Percentiles rank a stretch among this genome's conserved stretches.
These are phyloP conservation scores for Backusella macrospora DNA, from an alignment of 192 early-diverging fungal genomes.

Conservation along the genomic window DNA sequence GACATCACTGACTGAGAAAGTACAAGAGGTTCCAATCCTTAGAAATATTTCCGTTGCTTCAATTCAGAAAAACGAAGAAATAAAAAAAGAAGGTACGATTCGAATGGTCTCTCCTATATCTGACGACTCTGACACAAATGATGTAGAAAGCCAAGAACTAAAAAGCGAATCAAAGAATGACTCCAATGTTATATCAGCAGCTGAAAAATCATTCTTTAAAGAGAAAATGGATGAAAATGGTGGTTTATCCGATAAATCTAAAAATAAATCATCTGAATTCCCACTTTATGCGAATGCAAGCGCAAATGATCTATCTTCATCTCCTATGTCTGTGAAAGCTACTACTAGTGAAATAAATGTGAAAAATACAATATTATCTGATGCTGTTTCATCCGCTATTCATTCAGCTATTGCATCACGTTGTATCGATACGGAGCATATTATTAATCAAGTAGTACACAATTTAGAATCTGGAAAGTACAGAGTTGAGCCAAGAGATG, in stretches of 20 bases:
- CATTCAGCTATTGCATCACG: not conserved
- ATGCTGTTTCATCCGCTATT: not conserved
- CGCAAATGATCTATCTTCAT: not conserved
- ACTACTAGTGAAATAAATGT: not conserved
- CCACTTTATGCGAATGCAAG: not conserved
- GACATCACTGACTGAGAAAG: not conserved
- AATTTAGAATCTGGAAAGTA: conserved; percentile 5
- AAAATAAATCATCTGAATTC: conserved; percentile 11
- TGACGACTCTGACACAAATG: not conserved
- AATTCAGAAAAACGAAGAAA: not conserved
- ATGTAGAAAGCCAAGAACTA: not conserved
- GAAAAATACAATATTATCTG: not conserved
- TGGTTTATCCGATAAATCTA: not conserved
- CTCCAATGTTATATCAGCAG: not conserved
- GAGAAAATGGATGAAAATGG: conserved; percentile 1
- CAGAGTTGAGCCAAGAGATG: not conserved
- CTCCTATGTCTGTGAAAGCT: not conserved
- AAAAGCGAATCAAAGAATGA: conserved; percentile 5
- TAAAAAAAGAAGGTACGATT: not conserved
- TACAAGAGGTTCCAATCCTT: not conserved
- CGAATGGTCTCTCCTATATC: not conserved
- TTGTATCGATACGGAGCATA: not conserved
- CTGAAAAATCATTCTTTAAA: not conserved
- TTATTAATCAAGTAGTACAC: not conserved
- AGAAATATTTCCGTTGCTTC: not conserved